Evolutionary conservation across 148 eudicot species (phyloP), one percentile per base, ranked within the genome.

Genomic region (Camellia granthamiana): DNA sequence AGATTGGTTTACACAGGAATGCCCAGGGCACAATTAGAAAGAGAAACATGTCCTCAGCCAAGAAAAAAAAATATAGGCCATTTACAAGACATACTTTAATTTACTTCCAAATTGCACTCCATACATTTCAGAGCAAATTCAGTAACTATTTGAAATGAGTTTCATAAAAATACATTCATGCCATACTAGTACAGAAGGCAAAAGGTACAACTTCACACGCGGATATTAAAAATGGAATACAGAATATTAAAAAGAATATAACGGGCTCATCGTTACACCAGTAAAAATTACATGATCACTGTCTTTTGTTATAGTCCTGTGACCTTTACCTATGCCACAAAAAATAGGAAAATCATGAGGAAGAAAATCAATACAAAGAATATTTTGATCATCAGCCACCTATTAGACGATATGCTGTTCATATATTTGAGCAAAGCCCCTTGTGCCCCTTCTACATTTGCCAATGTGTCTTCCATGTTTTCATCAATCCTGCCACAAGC

Each of bases 381-480:
- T 85, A 90, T 90, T 81, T 90, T 90, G 88, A 90, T 90, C 93
- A 90, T 90, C 88, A 90, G 90, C 93, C 93, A 90, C 83, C 93
- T 81, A 84, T 88, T 90, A 52, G 93, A 90, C 42, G 93, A 90
- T 87, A 90, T 90, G 85, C 93, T 87, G 85, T 83, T 90, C 2
- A 88, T 85, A 84, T 90, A 90, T 81, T 90, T 87, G 62, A 83
- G 89, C 86, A 88, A 81, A 76, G 88, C 90, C 82, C 77, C 87
- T 81, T 90, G 93, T 2, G 93, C 93, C 56, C 91, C 91, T 70
- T 90, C 93, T 68, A 90, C 93, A 86, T 90, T 90, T 47, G 87
- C 88, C 72, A 90, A 83, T 1, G 93, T 87, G 51, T 88, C 93
- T 49, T 90, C 93, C 93, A 90, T 88, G 86, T 90, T 90, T 81